Conservation (phyloP, 2,329 filamentous ascomycete species). For the Epichloe brachyelytri region DNA sequence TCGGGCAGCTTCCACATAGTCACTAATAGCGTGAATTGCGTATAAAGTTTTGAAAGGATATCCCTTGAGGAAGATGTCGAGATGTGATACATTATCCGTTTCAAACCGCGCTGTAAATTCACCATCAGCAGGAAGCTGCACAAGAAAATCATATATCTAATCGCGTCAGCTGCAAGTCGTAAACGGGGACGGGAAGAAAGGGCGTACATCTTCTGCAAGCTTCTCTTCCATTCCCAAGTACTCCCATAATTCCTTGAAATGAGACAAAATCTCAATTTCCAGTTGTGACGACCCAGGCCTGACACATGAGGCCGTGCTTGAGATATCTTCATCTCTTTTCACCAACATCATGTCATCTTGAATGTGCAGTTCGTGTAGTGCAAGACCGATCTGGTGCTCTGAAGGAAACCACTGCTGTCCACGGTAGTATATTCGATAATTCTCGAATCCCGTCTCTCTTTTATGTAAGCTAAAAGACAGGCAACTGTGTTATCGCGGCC, state of each 20-base stretch:
- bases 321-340: constrained; percentile 40
- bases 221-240: constrained; percentile 63
- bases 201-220: constrained; percentile 50
- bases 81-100: constrained; percentile 36
- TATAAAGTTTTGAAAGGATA: constrained; percentile 66
- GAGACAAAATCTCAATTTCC: constrained; percentile 66
- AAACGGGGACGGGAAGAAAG: not conserved
- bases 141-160: constrained; percentile 57
- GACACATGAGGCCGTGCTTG: constrained; percentile 29
- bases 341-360: constrained; percentile 53
- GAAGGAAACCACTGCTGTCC: constrained; percentile 53
- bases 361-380: constrained; percentile 56
- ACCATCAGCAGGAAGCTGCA: constrained; percentile 55
- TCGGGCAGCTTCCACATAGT: constrained; percentile 40
- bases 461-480: constrained; percentile 54
- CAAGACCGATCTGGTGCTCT: constrained; percentile 44
- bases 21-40: constrained; percentile 51
- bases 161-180: constrained; percentile 8
- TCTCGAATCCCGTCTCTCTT: constrained; percentile 60
- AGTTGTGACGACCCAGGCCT: constrained; percentile 45
- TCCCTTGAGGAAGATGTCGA: constrained; percentile 52
- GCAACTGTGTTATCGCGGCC: constrained; percentile 58
- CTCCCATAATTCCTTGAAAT: constrained; percentile 74
- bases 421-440: constrained; percentile 59
- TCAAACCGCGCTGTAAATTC: constrained; percentile 47